A percentile compares a stretch with the other conserved stretches of the same genome.
phyloP scores from a whole-genome alignment of 768 basidiomycete genomes.

The Boletus bicolor region DNA sequence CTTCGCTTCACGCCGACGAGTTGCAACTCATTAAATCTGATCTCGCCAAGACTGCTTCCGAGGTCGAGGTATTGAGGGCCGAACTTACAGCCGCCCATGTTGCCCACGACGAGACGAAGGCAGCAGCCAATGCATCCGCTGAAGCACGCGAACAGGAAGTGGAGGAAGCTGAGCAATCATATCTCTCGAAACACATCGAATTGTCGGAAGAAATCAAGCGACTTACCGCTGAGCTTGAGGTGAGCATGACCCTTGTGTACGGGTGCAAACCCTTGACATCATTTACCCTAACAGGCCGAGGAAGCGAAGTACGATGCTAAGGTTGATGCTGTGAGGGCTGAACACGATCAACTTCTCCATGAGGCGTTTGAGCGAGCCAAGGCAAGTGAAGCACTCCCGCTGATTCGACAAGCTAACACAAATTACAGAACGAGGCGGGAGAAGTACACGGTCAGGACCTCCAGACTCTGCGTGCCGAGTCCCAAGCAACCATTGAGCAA shows the following conservation, averaged over 20 bases:
- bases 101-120: constrained; percentile 48
- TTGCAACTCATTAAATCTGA: constrained; percentile 44
- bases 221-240: constrained; percentile 64
- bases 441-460: constrained; percentile 67
- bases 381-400: constrained; percentile 38
- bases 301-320: constrained; percentile 65
- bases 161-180: constrained; percentile 49
- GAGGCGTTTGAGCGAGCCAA: constrained; percentile 78
- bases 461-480: constrained; percentile 63
- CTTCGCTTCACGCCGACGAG: constrained; percentile 44
- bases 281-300: constrained; percentile 47
- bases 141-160: constrained; percentile 49
- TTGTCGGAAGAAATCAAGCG: constrained; percentile 53
- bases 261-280: background rate
- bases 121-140: constrained; percentile 42
- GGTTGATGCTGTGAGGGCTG: constrained; percentile 61
- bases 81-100: constrained; percentile 45
- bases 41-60: constrained; percentile 40
- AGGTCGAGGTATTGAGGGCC: constrained; percentile 44
- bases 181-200: constrained; percentile 48
- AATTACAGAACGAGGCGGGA: constrained; percentile 63
- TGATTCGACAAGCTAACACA: constrained; percentile 7
- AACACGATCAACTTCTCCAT: constrained; percentile 58
- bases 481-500: constrained; percentile 65
- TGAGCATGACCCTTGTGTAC: constrained; percentile 28